Base-by-base conservation (phyloP, 2,329 filamentous ascomycete species). In the Beauveria caledonica region DNA sequence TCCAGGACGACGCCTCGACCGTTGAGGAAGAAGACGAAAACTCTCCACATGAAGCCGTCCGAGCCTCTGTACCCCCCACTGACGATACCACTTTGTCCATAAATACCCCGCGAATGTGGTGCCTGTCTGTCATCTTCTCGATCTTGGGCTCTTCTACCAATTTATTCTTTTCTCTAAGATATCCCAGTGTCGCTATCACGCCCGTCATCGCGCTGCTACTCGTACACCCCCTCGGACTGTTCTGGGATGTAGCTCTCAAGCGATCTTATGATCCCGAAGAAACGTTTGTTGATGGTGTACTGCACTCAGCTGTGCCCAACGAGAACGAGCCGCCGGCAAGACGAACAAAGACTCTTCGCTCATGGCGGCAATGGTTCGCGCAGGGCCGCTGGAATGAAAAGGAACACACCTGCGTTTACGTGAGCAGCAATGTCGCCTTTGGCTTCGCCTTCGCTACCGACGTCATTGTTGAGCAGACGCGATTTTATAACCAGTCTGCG, bases 361-460 rank as follows among this genome's bases (percentile, higher is more conserved):
- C 80, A 4, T 69, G 86, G 61, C 84, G 89, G 51, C 77, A 88
- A 40, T 94, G 90, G 89, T 77, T 93, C 29, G 86, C 85, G 1
- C 90, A 93, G 72, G 90, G 90, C 3, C 80, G 77, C 40, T 94
- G 90, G 90, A 94, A 94, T 69, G 87, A 92, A 70, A 94, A 94
- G 71, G 90, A 94, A 71, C 90, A 94, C 72, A 89, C 87, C 46
- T 94, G 90, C 69, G 89, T 94, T 56, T 94, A 94, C 67, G 90
- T 94, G 66, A 91, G 88, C 77, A 93, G 89, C 74, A 94, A 94
- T 69, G 89, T 94, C 46, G 91, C 90, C 21, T 94, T 94, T 70
- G 90, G 90, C 2, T 94, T 94, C 73, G 90, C 90, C 27, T 94
- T 94, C 73, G 90, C 90, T 8, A 94, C 90, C 29, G 90, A 94